phyloP scores from a whole-genome alignment of 2,329 filamentous ascomycete genomes.

The Orbilia oligospora region DNA sequence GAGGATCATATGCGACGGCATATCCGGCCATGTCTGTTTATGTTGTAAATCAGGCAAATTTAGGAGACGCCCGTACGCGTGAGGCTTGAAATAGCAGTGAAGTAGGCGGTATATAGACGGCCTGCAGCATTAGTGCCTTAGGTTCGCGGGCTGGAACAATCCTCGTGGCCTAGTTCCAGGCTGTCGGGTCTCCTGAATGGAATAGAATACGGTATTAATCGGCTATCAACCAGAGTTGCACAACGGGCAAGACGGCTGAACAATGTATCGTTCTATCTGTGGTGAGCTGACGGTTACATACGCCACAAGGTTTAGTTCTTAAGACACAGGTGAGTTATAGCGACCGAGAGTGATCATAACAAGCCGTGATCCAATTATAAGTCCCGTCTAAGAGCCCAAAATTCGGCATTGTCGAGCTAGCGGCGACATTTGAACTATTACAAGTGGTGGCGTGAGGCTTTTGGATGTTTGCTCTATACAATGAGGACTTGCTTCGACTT shows the following conservation, averaged over 20 bases:
- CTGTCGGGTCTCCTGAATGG: slow-evolving; percentile 13
- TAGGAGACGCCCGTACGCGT: background rate
- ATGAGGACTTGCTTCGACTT: background rate
- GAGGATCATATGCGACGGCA: slow-evolving; percentile 12
- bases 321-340: background rate
- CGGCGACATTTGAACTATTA: background rate
- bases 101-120: background rate
- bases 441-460: background rate
- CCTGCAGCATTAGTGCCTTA: background rate
- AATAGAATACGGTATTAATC: background rate
- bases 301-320: background rate
- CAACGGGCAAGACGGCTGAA: background rate
- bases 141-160: background rate
- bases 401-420: background rate
- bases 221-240: background rate
- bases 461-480: background rate
- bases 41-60: background rate
- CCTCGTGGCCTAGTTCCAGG: slow-evolving; percentile 18
- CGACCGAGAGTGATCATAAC: no score
- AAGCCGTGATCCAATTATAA: no score
- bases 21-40: background rate
- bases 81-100: background rate
- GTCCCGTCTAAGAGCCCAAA: no score
- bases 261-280: background rate
- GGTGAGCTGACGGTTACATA: background rate